Evolutionary conservation across 495 filamentous ascomycete genomes (phyloP).

Genomic region (Penicillium verhagenii): DNA sequence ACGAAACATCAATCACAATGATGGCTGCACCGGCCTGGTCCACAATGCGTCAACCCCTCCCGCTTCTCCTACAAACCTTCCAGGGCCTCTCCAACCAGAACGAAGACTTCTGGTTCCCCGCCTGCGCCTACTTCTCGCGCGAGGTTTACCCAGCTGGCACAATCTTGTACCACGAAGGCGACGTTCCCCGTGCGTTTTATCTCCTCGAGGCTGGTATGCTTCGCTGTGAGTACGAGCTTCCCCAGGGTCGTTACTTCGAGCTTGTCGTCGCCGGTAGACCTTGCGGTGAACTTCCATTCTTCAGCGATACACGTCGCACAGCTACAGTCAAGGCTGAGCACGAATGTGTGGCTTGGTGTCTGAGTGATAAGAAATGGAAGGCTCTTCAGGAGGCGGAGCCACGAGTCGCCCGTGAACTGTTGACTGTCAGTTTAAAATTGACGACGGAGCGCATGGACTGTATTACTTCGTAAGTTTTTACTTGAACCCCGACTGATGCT

Average conservation of each 20-base stretch:
- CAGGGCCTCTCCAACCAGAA: slow-evolving; percentile 71
- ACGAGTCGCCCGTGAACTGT: slow-evolving; percentile 77
- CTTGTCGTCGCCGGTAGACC: slow-evolving; percentile 93
- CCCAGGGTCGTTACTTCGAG: slow-evolving; percentile 85
- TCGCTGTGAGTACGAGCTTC: slow-evolving; percentile 81
- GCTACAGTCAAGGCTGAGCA: slow-evolving; percentile 82
- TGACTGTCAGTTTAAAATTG: slow-evolving; percentile 81
- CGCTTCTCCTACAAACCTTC: slow-evolving; percentile 90
- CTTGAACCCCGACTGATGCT: background rate
- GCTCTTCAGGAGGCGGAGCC: slow-evolving; percentile 64
- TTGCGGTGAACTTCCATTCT: slow-evolving; percentile 95
- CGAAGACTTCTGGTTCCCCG: slow-evolving; percentile 93
- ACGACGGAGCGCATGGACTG: slow-evolving; percentile 88
- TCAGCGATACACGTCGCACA: slow-evolving; percentile 81
- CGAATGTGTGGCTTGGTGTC: slow-evolving; percentile 77
- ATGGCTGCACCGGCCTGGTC: slow-evolving; percentile 62
- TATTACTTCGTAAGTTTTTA: slow-evolving; percentile 68
- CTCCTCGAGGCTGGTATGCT: slow-evolving; percentile 89
- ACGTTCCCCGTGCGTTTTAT: slow-evolving; percentile 75
- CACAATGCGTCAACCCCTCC: slow-evolving; percentile 81
- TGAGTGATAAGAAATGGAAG: slow-evolving; percentile 68
- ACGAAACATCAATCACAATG: slow-evolving; percentile 52
- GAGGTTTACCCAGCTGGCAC: slow-evolving; percentile 64
- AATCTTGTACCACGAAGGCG: slow-evolving; percentile 73
- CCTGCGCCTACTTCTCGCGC: slow-evolving; percentile 67